Evolutionary conservation across 2,329 filamentous ascomycete species (phyloP), one percentile per base, ranked within the genome.

Genomic region (Calonectria hongkongensis): DNA sequence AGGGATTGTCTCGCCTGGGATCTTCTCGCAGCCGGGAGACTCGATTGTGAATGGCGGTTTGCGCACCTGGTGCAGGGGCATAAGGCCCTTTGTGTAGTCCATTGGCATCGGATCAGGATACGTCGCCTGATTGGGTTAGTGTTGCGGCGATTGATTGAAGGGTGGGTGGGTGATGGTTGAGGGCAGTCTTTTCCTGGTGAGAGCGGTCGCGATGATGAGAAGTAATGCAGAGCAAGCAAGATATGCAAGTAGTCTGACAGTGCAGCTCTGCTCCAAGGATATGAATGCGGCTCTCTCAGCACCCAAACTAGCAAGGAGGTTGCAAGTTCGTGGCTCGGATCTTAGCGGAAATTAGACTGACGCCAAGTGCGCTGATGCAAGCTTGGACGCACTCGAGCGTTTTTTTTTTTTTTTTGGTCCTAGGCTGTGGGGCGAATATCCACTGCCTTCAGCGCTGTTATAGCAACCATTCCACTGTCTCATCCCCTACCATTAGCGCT

Each of bases 1-100:
- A 21, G 95, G 95, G 75, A 95, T 92, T 47, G 95, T 96, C 87
- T 98, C 95, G 85, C 94, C 94, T 1, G 93, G 88, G 68, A 93
- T 89, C 76, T 92, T 91, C 80, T 92, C 85, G 76, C 87, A 90
- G 78, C 92, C 93, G 9, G 93, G 86, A 4, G 89, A 90, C 77
- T 96, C 94, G 79, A 95, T 87, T 67, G 93, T 93, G 86, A 93
- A 96, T 10, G 95, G 94, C 15, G 91, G 90, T 83, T 92, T 91
- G 84, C 93, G 92, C 77, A 89, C 86, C 84, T 90, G 89, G 78
- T 88, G 84, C 67, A 91, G 81, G 70, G 89, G 89, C 78, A 87
- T 83, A 15, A 87, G 81, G 72, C 87, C 87, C 74, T 78, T 77
- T 62, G 76, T 83, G 81, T 83, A 85, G 74, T 81, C 76, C 54